Percentiles rank a stretch among this genome's conserved stretches.
phyloP scores from a whole-genome alignment of 306 rosid genomes.

The Prunus dulcis region DNA sequence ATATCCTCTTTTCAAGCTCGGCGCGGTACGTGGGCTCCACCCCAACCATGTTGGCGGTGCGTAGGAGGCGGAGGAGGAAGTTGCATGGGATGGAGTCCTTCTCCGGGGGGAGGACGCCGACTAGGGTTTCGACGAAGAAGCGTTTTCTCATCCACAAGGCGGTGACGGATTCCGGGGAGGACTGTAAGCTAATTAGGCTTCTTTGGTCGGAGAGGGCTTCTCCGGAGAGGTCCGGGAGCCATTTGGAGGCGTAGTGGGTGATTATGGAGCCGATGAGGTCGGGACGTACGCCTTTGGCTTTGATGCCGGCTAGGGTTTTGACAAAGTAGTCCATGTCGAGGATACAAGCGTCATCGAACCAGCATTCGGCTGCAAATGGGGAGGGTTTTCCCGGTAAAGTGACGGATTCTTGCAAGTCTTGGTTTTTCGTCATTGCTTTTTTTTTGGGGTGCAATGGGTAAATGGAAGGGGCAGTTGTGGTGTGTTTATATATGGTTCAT shows the following conservation, averaged over 20 bases:
- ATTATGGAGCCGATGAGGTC: conserved; percentile 81
- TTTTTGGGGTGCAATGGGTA: neutral
- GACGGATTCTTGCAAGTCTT: conserved; percentile 26
- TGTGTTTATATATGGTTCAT: neutral
- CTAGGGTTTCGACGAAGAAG: conserved; percentile 85
- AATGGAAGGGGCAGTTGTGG: too few relatives aligned
- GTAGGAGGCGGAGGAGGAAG: conserved; percentile 76
- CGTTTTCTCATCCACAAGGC: conserved; percentile 77
- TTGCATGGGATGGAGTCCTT: conserved; percentile 81
- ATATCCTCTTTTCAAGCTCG: conserved; percentile 69
- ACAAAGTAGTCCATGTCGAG: conserved; percentile 96
- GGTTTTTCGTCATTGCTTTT: conserved; percentile 32
- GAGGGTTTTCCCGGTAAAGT: conserved; percentile 45
- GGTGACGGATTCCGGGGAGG: conserved; percentile 58
- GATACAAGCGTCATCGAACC: conserved; percentile 83
- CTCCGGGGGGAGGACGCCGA: conserved; percentile 82
- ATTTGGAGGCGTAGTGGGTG: conserved; percentile 85
- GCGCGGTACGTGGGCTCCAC: conserved; percentile 53
- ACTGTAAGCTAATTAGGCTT: conserved; percentile 33
- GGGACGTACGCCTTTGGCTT: conserved; percentile 71
- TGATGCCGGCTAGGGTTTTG: conserved; percentile 75
- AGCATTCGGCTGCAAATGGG: conserved; percentile 47
- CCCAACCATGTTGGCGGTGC: conserved; percentile 77
- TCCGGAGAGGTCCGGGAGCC: conserved; percentile 84
- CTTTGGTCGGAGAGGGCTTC: conserved; percentile 21